A percentile compares a stretch with the other conserved stretches of the same genome.
Evolutionary conservation across 306 rosid genomes (phyloP).

Genomic region (Prunus armeniaca): DNA sequence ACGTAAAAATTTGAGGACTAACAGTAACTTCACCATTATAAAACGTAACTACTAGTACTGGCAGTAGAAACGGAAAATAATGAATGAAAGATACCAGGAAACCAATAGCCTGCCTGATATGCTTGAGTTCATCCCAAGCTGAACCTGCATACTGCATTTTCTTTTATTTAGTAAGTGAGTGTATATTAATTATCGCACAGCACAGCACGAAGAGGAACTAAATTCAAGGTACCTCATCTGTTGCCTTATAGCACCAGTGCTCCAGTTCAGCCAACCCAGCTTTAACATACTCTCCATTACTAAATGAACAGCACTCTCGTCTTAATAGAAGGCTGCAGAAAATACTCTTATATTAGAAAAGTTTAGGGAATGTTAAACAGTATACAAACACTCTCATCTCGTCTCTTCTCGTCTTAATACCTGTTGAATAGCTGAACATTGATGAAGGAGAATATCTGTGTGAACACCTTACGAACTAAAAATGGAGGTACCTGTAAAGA

Average conservation of each 20-base stretch:
- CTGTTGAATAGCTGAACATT: constrained; percentile 98
- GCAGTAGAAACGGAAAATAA: neutral
- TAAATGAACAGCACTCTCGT: constrained; percentile 98
- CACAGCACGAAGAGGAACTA: neutral
- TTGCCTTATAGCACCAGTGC: constrained; percentile 87
- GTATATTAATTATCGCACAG: neutral
- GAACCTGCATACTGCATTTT: constrained; percentile 80
- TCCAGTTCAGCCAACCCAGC: constrained; percentile 97
- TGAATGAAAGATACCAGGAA: constrained; percentile 53
- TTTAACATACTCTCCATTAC: constrained; percentile 95
- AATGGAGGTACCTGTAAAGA: constrained; percentile 76
- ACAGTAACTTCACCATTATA: constrained; percentile 16
- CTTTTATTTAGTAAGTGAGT: constrained; percentile 18
- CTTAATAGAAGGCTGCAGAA: constrained; percentile 83
- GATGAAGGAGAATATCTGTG: constrained; percentile 96
- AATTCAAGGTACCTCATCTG: constrained; percentile 68
- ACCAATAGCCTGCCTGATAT: constrained; percentile 99
- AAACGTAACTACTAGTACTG: neutral
- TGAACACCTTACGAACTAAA: constrained; percentile 91
- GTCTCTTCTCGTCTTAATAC: constrained; percentile 27
- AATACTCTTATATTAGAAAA: neutral
- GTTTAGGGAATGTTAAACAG: neutral
- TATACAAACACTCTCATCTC: constrained; percentile 3
- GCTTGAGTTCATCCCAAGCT: constrained; percentile 97
- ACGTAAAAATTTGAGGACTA: constrained; percentile 13